phyloP scores from a whole-genome alignment of 2,329 filamentous ascomycete genomes.

The Polychaeton citri region DNA sequence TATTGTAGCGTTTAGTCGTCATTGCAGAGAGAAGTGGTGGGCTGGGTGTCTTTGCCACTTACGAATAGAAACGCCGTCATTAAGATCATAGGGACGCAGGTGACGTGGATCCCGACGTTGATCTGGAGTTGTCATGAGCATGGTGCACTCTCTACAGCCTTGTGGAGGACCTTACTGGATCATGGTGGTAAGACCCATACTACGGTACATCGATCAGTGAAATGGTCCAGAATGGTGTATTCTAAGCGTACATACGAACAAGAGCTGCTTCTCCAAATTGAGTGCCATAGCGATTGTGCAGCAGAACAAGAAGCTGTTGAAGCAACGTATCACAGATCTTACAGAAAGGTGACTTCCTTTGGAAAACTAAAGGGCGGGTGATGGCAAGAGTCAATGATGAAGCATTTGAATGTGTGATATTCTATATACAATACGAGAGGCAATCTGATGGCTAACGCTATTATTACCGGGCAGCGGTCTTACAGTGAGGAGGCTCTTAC shows the following conservation, averaged over 20 bases:
- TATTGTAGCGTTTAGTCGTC: slow-evolving; percentile 14
- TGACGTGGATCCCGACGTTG: slow-evolving; percentile 68
- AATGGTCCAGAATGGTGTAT: slow-evolving; percentile 1
- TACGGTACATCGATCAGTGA: slow-evolving; percentile 26
- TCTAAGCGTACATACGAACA: slow-evolving; percentile 50
- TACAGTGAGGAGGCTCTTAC: no score
- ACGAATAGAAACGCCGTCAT: slow-evolving; percentile 60
- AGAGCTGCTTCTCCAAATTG: slow-evolving; percentile 68
- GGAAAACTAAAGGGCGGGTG: no score
- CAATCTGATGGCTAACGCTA: no score
- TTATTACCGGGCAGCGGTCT: no score
- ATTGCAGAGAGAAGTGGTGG: background rate
- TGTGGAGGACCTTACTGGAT: slow-evolving; percentile 36
- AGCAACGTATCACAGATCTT: no score
- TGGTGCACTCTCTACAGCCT: slow-evolving; percentile 6
- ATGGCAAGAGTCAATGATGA: no score
- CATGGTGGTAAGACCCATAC: slow-evolving; percentile 78
- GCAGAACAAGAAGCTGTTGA: no score
- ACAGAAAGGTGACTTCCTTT: no score
- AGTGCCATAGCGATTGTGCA: slow-evolving; percentile 39
- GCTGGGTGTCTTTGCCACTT: slow-evolving; percentile 22
- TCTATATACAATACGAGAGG: no score
- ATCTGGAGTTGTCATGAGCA: slow-evolving; percentile 33
- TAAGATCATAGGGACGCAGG: slow-evolving; percentile 64
- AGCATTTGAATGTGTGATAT: no score